Conservation (phyloP, 768 basidiomycete genomes). For the Amanita muscaria region DNA sequence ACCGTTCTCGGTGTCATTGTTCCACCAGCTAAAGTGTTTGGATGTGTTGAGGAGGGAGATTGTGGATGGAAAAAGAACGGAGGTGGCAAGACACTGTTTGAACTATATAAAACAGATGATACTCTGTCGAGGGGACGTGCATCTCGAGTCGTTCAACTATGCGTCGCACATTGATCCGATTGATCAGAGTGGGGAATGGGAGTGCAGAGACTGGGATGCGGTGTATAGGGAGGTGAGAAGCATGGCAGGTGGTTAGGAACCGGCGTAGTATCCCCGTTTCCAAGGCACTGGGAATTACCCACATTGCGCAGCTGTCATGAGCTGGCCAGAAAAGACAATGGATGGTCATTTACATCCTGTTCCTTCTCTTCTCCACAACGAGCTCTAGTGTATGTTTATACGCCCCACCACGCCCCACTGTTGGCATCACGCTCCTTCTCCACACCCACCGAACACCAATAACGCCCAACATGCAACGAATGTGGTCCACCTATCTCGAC, state of each 20-base stretch:
- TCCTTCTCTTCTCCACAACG: no score
- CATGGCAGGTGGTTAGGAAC: no score
- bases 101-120: conserved; percentile 28
- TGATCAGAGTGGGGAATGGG: conserved; percentile 21
- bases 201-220: conserved; percentile 27
- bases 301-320: no score
- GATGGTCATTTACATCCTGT: no score
- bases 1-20: conserved; percentile 26
- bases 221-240: conserved; percentile 23
- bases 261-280: no score
- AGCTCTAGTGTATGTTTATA: no score
- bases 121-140: conserved; percentile 23
- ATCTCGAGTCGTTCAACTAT: conserved; percentile 23
- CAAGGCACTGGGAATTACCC: no score
- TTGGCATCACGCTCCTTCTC: no score
- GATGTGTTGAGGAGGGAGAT: conserved; percentile 20
- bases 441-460: no score
- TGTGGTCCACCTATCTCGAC: conserved; percentile 8
- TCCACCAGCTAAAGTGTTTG: conserved; percentile 29
- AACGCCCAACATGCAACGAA: background rate
- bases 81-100: conserved; percentile 22
- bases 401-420: no score
- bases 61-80: background rate
- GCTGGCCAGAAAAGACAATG: no score
- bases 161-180: conserved; percentile 25